A percentile compares a stretch with the other conserved stretches of the same genome.
Evolutionary conservation across 106 monocot species (phyloP).

Genomic region (Iris macrosiphon): DNA sequence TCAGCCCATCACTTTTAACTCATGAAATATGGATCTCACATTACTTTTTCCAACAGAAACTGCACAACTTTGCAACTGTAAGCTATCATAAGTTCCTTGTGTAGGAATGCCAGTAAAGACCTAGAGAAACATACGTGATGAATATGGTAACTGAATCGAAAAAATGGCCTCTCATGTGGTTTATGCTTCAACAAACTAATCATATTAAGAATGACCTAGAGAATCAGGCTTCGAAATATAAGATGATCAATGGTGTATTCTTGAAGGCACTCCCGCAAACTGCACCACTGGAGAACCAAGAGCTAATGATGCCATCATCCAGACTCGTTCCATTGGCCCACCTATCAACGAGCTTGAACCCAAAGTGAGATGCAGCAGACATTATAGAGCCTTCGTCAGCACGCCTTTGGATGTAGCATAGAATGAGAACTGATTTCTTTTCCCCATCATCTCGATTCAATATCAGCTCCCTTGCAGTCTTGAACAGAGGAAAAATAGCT

Average conservation of each 20-base stretch:
- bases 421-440: constrained; percentile 41
- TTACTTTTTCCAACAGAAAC: no score
- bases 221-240: no score
- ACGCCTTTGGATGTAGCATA: constrained; percentile 78
- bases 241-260: constrained; percentile 43
- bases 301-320: constrained; percentile 56
- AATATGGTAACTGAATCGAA: no score
- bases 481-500: constrained; percentile 68
- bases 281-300: constrained; percentile 49
- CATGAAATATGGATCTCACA: no score
- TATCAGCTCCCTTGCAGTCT: constrained; percentile 68
- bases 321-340: constrained; percentile 45
- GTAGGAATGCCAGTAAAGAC: no score
- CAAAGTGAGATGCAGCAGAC: constrained; percentile 32
- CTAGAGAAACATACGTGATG: no score
- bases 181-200: no score
- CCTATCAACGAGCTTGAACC: constrained; percentile 66
- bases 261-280: constrained; percentile 12
- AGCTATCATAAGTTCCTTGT: no score
- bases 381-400: constrained; percentile 71
- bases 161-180: no score
- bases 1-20: no score
- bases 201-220: no score
- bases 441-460: constrained; percentile 6
- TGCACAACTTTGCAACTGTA: no score